These are phyloP conservation scores for Paecilomyces fulvus DNA, from an alignment of 2,329 filamentous ascomycete genomes.

Conservation along the genomic window DNA sequence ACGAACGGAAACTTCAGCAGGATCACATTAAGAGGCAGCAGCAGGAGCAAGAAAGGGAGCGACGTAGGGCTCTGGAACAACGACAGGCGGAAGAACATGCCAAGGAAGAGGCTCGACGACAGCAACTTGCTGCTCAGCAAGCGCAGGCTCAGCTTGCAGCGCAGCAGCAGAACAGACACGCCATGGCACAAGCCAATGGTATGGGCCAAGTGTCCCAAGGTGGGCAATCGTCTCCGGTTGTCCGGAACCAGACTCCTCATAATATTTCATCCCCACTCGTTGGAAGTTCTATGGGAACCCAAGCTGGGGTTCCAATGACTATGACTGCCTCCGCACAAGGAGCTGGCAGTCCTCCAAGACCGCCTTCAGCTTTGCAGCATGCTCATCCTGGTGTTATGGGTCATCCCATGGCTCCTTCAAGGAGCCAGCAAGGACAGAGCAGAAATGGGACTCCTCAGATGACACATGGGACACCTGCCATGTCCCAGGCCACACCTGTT, in stretches of 20 bases:
- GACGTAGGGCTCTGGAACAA: slow-evolving; percentile 35
- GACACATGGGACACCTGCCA: slow-evolving; percentile 37
- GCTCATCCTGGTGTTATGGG: slow-evolving; percentile 38
- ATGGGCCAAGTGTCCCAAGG: slow-evolving; percentile 26
- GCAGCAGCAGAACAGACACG: slow-evolving; percentile 45
- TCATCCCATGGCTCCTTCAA: slow-evolving; percentile 37
- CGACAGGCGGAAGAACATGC: slow-evolving; percentile 37
- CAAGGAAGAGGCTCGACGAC: slow-evolving; percentile 31
- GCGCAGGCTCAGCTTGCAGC: slow-evolving; percentile 34
- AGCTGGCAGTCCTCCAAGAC: slow-evolving; percentile 38
- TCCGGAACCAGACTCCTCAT: slow-evolving; percentile 40
- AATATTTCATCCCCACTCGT: slow-evolving; percentile 37
- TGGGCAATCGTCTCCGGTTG: slow-evolving; percentile 39
- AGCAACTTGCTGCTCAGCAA: slow-evolving; percentile 38
- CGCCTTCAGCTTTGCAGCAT: slow-evolving; percentile 39
- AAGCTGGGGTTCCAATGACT: slow-evolving; percentile 36
- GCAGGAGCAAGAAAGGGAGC: slow-evolving; percentile 42
- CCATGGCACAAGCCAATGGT: slow-evolving; percentile 37
- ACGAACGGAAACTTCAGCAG: slow-evolving; percentile 40
- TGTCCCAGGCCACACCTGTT: slow-evolving; percentile 39
- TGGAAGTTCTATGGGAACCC: slow-evolving; percentile 28
- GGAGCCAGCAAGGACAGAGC: slow-evolving; percentile 39
- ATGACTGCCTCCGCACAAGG: slow-evolving; percentile 37
- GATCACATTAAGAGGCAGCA: slow-evolving; percentile 42
- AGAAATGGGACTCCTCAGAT: slow-evolving; percentile 42